Conservation (phyloP, 805 yeast genomes). For the Ogataea pini region DNA sequence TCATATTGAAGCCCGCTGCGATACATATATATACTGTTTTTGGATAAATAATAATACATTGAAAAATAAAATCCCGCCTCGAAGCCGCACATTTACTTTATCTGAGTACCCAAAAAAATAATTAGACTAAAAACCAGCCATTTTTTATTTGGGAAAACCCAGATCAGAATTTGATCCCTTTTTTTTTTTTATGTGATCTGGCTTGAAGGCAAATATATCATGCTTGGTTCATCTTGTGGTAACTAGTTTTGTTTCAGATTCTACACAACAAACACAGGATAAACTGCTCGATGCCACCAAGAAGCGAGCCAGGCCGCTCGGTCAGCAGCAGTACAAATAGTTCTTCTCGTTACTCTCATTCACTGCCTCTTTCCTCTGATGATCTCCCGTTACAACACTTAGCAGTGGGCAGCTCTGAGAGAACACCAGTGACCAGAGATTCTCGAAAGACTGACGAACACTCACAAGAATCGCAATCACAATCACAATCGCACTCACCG, state of each 20-base stretch:
- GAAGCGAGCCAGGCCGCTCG: conserved; percentile 6
- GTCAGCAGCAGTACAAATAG: not conserved
- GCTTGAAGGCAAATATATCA: not conserved
- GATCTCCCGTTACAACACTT: not conserved
- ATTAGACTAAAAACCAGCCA: conserved; percentile 19
- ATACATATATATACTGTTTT: no score
- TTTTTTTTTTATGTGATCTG: conserved; percentile 2
- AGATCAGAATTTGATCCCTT: conserved; percentile 1
- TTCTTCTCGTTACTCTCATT: not conserved
- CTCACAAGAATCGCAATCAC: not conserved
- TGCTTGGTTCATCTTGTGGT: not conserved
- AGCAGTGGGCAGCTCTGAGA: not conserved
- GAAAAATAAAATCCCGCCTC: conserved; percentile 11
- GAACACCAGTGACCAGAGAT: not conserved
- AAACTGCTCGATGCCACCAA: conserved; percentile 3
- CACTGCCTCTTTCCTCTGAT: not conserved
- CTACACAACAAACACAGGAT: not conserved
- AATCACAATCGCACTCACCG: conserved; percentile 6
- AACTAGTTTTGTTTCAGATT: not conserved
- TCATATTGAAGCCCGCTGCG: no score
- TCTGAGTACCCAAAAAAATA: not conserved
- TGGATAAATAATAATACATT: conserved; percentile 1
- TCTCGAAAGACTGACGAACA: not conserved
- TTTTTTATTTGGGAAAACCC: conserved; percentile 3
- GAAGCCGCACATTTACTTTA: not conserved